Percentiles rank a stretch among this genome's conserved stretches.
These are phyloP conservation scores for Tagetes erecta DNA, from an alignment of 129 eudicot genomes.

Conservation along the genomic window DNA sequence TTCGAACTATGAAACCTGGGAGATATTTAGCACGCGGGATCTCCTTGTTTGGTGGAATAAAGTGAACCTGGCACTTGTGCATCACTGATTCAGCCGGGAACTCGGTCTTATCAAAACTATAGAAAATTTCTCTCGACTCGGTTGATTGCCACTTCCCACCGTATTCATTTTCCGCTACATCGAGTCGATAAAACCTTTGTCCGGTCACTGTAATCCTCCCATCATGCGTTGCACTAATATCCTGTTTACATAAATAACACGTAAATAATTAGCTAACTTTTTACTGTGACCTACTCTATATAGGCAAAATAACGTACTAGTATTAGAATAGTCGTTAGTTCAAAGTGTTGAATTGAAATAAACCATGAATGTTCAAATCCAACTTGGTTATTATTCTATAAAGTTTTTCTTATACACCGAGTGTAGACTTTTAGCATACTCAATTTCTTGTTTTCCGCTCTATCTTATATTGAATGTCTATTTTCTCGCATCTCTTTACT, in stretches of 20 bases:
- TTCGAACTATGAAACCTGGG: constrained; percentile 86
- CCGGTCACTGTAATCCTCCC: constrained; percentile 71
- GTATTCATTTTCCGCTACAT: constrained; percentile 59
- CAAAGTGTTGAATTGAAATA: too few relatives aligned
- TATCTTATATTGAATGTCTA: too few relatives aligned
- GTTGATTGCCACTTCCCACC: constrained; percentile 72
- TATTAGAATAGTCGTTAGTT: too few relatives aligned
- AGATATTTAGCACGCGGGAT: constrained; percentile 62
- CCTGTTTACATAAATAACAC: constrained; percentile 41
- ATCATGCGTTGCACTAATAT: constrained; percentile 45
- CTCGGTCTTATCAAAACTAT: constrained; percentile 80
- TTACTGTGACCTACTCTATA: too few relatives aligned
- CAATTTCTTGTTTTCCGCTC: too few relatives aligned
- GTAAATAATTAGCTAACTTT: too few relatives aligned
- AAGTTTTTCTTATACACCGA: too few relatives aligned
- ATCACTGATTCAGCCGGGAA: constrained; percentile 81
- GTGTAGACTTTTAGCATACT: too few relatives aligned
- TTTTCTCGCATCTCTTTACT: too few relatives aligned
- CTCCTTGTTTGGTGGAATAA: constrained; percentile 71
- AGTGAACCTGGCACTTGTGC: constrained; percentile 93
- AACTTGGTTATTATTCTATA: too few relatives aligned
- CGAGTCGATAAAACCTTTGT: constrained; percentile 92
- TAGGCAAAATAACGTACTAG: too few relatives aligned
- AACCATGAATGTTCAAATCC: too few relatives aligned
- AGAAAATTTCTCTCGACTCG: constrained; percentile 74